A percentile compares a stretch with the other conserved stretches of the same genome.
Conservation (phyloP, 768 basidiomycete genomes). For the Leucocoprinus birnbaumii region DNA sequence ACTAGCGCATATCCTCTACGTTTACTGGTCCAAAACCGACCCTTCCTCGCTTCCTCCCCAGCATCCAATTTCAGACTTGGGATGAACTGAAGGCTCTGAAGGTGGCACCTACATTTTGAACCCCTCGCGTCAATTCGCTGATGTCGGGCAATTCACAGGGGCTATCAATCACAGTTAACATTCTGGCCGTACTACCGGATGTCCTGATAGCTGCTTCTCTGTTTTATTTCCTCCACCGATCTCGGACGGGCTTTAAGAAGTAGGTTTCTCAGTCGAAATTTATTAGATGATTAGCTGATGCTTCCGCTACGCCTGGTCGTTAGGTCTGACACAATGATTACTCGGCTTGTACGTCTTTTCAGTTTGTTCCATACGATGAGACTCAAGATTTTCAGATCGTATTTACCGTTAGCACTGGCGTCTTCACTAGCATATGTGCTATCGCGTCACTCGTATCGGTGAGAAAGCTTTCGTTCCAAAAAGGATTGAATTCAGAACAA, state of each 20-base stretch:
- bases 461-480: constrained; percentile 3
- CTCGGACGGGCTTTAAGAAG: constrained; percentile 53
- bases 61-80: constrained; percentile 42
- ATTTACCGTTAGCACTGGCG: constrained; percentile 54
- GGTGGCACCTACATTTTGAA: constrained; percentile 21
- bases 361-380: too few relatives aligned
- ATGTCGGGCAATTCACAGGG: constrained; percentile 27
- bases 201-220: constrained; percentile 47
- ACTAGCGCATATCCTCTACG: background rate
- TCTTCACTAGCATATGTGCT: constrained; percentile 29
- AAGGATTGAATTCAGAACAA: background rate
- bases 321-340: constrained; percentile 55
- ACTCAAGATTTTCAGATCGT: constrained; percentile 48
- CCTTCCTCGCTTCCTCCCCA: constrained; percentile 16
- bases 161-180: constrained; percentile 54
- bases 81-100: constrained; percentile 40
- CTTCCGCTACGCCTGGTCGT: background rate
- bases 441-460: constrained; percentile 32
- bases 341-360: constrained; percentile 34
- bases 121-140: background rate
- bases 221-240: constrained; percentile 45
- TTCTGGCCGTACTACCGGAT: constrained; percentile 47
- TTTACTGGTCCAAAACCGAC: too few relatives aligned
- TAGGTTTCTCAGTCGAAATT: constrained; percentile 18
- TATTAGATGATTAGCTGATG: background rate